These are phyloP conservation scores for Lachnellula arida DNA, from an alignment of 2,329 filamentous ascomycete genomes.

Conservation along the genomic window DNA sequence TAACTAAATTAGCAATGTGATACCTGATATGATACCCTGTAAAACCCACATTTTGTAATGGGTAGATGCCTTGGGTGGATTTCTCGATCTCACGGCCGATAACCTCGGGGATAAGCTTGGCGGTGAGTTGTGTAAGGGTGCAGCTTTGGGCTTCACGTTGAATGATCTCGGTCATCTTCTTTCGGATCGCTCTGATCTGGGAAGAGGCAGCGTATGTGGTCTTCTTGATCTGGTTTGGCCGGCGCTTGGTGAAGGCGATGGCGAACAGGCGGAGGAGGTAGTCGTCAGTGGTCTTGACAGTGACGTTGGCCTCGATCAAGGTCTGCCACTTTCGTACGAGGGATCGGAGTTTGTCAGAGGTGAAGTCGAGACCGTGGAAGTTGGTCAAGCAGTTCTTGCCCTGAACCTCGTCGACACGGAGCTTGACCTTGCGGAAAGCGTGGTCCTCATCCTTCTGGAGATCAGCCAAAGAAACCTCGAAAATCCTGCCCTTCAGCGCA, in stretches of 20 bases:
- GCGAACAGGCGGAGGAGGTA: conserved; percentile 99
- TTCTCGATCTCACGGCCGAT: conserved; percentile 99
- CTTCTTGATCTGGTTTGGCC: conserved; percentile 99
- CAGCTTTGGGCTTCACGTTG: conserved; percentile 90
- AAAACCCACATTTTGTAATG: conserved; percentile 86
- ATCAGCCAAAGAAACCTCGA: conserved; percentile 98
- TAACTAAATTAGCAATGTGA: conserved; percentile 42
- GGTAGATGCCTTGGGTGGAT: conserved; percentile 98
- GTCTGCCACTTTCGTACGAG: conserved; percentile 99
- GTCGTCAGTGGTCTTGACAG: conserved; percentile 99
- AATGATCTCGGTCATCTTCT: conserved; percentile 99
- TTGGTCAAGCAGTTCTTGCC: conserved; percentile 99
- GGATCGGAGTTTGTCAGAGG: conserved; percentile 98
- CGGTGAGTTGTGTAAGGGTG: conserved; percentile 92
- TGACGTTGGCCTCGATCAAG: conserved; percentile 98
- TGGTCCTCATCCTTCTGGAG: conserved; percentile 99
- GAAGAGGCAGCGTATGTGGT: conserved; percentile 97
- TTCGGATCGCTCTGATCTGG: conserved; percentile 95
- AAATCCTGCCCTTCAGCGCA: conserved; percentile 95
- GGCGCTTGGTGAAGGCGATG: conserved; percentile 98
- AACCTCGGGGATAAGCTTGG: conserved; percentile 98
- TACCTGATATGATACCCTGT: not conserved
- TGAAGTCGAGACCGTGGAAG: conserved; percentile 99
- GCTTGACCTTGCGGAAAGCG: conserved; percentile 99
- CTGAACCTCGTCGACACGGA: conserved; percentile 97